phyloP scores from a whole-genome alignment of 2,329 filamentous ascomycete genomes.

The Tympanopsis confertula region DNA sequence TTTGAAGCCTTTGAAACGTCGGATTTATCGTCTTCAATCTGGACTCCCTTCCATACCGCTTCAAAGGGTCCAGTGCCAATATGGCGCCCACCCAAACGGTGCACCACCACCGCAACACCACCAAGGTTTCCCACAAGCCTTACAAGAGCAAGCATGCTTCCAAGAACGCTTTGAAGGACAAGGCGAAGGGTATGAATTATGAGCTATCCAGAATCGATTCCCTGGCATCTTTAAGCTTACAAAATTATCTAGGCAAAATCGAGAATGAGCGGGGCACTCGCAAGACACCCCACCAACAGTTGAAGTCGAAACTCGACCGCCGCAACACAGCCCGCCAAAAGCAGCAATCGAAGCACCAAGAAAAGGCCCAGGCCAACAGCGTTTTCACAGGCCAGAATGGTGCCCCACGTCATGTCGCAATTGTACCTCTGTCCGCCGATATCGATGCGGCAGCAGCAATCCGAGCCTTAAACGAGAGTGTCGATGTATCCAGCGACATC shows the following conservation, averaged over 20 bases:
- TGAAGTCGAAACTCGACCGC: slow-evolving; percentile 94
- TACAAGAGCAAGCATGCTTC: slow-evolving; percentile 89
- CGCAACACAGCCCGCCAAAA: slow-evolving; percentile 90
- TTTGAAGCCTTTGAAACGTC: too few relatives aligned
- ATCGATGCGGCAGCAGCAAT: slow-evolving; percentile 59
- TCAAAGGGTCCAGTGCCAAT: slow-evolving; percentile 53
- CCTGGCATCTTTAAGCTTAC: background rate
- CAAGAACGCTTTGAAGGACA: slow-evolving; percentile 76
- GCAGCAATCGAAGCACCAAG: slow-evolving; percentile 70
- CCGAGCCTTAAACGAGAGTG: slow-evolving; percentile 59
- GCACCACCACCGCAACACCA: slow-evolving; percentile 87
- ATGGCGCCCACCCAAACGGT: slow-evolving; percentile 63
- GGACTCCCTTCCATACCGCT: slow-evolving; percentile 71
- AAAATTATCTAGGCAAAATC: background rate
- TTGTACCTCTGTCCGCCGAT: slow-evolving; percentile 72
- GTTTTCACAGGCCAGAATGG: slow-evolving; percentile 80
- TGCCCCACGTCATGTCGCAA: slow-evolving; percentile 75
- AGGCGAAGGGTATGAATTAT: slow-evolving; percentile 59
- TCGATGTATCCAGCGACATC: slow-evolving; percentile 64
- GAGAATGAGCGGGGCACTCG: slow-evolving; percentile 63
- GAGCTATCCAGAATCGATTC: too few relatives aligned
- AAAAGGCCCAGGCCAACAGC: slow-evolving; percentile 66
- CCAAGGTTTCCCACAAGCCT: slow-evolving; percentile 75
- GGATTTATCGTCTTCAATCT: slow-evolving; percentile 31
- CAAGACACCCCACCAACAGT: slow-evolving; percentile 86